Conservation (phyloP, 805 yeast genomes). For the Scheffersomyces amazonensis region DNA sequence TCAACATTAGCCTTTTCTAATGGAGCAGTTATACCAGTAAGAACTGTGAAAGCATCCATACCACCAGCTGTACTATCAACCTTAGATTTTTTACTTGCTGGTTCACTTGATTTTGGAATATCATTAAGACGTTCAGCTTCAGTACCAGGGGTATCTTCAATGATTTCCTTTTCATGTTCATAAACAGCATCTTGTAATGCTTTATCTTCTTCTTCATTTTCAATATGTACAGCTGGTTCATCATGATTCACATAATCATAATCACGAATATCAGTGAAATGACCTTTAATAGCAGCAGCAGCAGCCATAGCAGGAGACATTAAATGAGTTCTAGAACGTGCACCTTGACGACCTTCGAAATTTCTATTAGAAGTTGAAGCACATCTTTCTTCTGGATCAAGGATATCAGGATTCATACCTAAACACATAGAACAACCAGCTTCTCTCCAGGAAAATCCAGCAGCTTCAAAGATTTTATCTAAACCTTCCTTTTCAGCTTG, state of each 20-base stretch:
- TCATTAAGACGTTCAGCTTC: conserved; percentile 62
- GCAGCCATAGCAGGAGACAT: conserved; percentile 99
- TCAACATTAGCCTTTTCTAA: conserved; percentile 93
- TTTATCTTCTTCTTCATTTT: conserved; percentile 44
- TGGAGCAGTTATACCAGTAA: conserved; percentile 91
- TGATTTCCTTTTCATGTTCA: conserved; percentile 64
- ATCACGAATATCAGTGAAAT: conserved; percentile 86
- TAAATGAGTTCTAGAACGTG: conserved; percentile 89
- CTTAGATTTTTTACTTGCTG: conserved; percentile 17
- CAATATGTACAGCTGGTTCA: conserved; percentile 57
- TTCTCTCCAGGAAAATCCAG: conserved; percentile 99
- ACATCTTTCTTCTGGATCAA: conserved; percentile 93
- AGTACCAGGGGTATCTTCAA: conserved; percentile 51
- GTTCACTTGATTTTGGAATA: conserved; percentile 44
- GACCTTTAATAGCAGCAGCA: conserved; percentile 93
- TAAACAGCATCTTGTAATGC: conserved; percentile 68
- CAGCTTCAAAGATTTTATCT: conserved; percentile 83
- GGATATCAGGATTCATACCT: conserved; percentile 98
- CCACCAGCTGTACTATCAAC: conserved; percentile 40
- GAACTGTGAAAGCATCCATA: conserved; percentile 70
- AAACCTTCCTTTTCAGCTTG: conserved; percentile 96
- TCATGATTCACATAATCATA: conserved; percentile 58
- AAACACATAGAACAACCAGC: conserved; percentile 99
- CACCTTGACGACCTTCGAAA: conserved; percentile 99
- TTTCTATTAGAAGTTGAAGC: conserved; percentile 98